Base-by-base conservation (phyloP, 2,329 filamentous ascomycete genomes). In the Clonostachys rosea region DNA sequence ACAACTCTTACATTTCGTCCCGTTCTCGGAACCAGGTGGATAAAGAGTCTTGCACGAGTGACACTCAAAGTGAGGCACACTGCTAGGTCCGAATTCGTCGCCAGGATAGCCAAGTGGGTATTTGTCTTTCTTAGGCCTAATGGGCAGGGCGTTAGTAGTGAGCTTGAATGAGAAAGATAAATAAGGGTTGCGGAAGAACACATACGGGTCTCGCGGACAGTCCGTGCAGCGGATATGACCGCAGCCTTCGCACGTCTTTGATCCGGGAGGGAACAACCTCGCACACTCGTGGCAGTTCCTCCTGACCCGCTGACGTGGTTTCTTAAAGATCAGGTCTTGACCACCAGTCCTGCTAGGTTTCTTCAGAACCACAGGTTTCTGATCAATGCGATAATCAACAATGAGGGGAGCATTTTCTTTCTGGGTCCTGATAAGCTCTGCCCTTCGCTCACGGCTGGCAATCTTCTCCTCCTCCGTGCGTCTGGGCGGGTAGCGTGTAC, bases 161-260 rank as follows among this genome's bases (percentile, higher is more conserved):
- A 24, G 35, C 11, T 33, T 18, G 24, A 30, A 30, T 30, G n/a
- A 33, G 20, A 11, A 40, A 12, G 16, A 34, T 49, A 45, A 6
- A 33, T 36, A 34, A 16, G 20, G 17, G 11, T 34, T 39, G 41
- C 9, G 14, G 12, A 20, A 40, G 24, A 39, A 36, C 46, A 83
- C 86, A 64, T 79, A 90, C 77, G 89, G 89, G 58, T 90, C 84
- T 56, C 89, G 76, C 30, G 88, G 89, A 63, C 90, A 95, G 60
- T 86, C 86, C 37, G 83, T 88, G 71, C 90, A 95, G 46, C 89
- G 83, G 45, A 76, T 64, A 64, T 95, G 91, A 30, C 74, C 69
- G 65, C 91, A 95, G 37, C 73, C 74, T 8, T 73, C 65, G 62
- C 91, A 95, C 1, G 60, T 79, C 69, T 84, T 89, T 50, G 66